These are phyloP conservation scores for Dillenia suffruticosa DNA, from an alignment of 164 flowering plant species.

Conservation along the genomic window DNA sequence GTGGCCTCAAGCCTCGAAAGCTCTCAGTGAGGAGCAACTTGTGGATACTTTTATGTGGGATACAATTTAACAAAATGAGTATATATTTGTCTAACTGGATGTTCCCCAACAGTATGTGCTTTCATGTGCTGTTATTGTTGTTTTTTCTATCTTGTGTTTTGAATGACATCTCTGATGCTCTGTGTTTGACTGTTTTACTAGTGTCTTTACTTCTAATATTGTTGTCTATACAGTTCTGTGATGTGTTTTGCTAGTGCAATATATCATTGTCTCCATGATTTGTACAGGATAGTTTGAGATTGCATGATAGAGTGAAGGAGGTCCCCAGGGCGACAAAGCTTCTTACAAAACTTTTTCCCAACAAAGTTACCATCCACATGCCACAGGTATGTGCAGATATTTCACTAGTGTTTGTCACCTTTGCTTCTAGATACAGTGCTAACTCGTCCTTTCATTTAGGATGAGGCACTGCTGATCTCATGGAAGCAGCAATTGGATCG, in stretches of 20 bases:
- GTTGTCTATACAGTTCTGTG: too few species aligned
- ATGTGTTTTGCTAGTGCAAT: background rate
- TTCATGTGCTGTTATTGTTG: too few species aligned
- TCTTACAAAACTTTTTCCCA: constrained; percentile 72
- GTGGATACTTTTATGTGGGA: too few species aligned
- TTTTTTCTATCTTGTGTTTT: too few species aligned
- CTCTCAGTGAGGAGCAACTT: too few species aligned
- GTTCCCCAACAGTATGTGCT: too few species aligned
- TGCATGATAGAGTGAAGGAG: constrained; percentile 83
- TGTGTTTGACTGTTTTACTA: too few species aligned
- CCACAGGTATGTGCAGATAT: constrained; percentile 61
- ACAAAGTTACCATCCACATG: constrained; percentile 80
- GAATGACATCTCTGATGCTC: too few species aligned
- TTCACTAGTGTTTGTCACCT: constrained; percentile 2
- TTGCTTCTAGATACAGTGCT: constrained; percentile 26
- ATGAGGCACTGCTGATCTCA: constrained; percentile 63
- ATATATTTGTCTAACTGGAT: too few species aligned
- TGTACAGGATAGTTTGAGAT: constrained; percentile 80
- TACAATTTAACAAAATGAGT: too few species aligned
- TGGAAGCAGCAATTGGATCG: constrained; percentile 87
- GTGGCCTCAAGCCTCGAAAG: too few species aligned
- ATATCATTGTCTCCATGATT: constrained; percentile 2
- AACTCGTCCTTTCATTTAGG: constrained; percentile 32
- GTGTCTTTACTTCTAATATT: too few species aligned
- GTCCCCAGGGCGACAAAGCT: constrained; percentile 64